phyloP scores from a whole-genome alignment of 345 rosid species.

The Boechera retrofracta region DNA sequence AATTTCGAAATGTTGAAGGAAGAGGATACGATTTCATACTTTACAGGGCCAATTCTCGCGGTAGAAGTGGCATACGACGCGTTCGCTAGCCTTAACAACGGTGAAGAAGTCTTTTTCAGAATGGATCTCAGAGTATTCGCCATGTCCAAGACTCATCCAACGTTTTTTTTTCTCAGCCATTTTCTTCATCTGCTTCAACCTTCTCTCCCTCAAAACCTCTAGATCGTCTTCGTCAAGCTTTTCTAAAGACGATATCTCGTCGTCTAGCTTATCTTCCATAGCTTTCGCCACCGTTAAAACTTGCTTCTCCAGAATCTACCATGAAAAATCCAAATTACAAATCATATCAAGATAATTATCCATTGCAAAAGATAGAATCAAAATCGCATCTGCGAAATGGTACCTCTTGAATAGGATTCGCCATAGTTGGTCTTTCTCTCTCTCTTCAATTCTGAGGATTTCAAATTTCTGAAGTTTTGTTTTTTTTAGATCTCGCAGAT shows the following conservation, averaged over 20 bases:
- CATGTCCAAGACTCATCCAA: slow-evolving; percentile 96
- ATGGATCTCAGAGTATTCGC: slow-evolving; percentile 86
- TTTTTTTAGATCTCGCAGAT: background rate
- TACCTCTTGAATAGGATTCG: slow-evolving; percentile 41
- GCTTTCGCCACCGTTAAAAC: slow-evolving; percentile 88
- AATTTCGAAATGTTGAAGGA: background rate
- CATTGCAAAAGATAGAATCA: background rate
- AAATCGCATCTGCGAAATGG: background rate
- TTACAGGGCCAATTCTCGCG: slow-evolving; percentile 99
- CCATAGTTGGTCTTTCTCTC: background rate
- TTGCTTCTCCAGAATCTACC: slow-evolving; percentile 86
- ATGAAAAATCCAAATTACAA: background rate
- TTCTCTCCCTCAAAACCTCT: slow-evolving; percentile 79
- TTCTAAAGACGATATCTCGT: slow-evolving; percentile 82
- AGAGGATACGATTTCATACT: slow-evolving; percentile 45
- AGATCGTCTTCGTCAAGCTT: slow-evolving; percentile 86
- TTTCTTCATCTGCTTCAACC: slow-evolving; percentile 90
- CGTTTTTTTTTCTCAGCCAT: slow-evolving; percentile 93
- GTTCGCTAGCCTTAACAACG: slow-evolving; percentile 85
- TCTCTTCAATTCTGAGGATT: background rate
- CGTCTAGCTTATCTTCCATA: slow-evolving; percentile 88
- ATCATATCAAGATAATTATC: background rate
- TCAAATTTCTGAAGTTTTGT: background rate
- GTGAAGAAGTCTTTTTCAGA: slow-evolving; percentile 90
- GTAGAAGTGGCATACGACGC: slow-evolving; percentile 95